A percentile compares a stretch with the other conserved stretches of the same genome.
These are phyloP conservation scores for Papiliotrema flavescens DNA, from an alignment of 1,284 basidiomycete species.

Conservation along the genomic window DNA sequence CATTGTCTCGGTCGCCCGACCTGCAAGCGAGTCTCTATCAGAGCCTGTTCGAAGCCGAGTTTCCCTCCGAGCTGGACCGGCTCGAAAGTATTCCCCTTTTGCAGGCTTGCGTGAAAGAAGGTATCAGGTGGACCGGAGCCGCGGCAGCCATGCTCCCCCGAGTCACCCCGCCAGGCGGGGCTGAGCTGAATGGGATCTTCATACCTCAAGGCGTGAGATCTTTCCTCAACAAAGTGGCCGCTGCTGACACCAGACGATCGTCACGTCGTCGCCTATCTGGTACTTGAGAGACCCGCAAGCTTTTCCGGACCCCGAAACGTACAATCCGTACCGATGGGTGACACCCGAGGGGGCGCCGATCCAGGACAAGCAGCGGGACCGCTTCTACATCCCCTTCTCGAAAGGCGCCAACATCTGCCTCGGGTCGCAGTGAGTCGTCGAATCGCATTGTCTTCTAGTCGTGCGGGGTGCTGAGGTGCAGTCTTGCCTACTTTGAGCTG, in stretches of 20 bases:
- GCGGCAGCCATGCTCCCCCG: not conserved
- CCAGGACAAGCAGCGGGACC: not conserved
- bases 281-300: not conserved
- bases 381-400: not conserved
- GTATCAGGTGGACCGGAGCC: not conserved
- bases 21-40: not conserved
- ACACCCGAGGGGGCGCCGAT: not conserved
- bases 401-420: not conserved
- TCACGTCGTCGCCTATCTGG: not conserved
- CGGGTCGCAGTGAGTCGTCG: not conserved
- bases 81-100: not conserved
- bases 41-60: not conserved
- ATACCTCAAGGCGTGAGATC: not conserved
- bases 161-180: not conserved
- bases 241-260: not conserved
- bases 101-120: not conserved
- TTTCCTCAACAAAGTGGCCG: not conserved
- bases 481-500: not conserved
- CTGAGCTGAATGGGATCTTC: not conserved
- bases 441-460: not conserved
- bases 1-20: not conserved
- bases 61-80: not conserved
- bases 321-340: not conserved
- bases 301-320: not conserved
- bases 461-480: not conserved